These are phyloP conservation scores for Syzygium grande DNA, from an alignment of 345 rosid species.

Conservation along the genomic window DNA sequence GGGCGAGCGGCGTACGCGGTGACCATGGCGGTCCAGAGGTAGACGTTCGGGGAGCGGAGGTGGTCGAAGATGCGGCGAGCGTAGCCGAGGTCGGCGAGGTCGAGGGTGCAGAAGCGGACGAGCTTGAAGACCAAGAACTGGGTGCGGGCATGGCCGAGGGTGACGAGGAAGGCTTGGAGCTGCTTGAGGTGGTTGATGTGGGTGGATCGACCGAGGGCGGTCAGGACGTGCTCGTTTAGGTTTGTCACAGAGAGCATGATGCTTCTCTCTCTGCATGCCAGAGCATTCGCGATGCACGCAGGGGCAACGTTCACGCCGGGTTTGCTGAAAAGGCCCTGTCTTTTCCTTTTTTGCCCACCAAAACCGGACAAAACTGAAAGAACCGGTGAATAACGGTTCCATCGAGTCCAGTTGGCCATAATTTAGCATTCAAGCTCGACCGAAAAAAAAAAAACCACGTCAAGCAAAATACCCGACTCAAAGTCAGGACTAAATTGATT, in stretches of 20 bases:
- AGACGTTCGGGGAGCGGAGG: constrained; percentile 41
- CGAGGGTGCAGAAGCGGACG: constrained; percentile 60
- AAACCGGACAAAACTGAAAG: background rate
- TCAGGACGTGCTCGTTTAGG: constrained; percentile 26
- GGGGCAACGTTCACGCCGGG: background rate
- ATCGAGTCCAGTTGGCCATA: background rate
- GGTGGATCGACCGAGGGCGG: constrained; percentile 34
- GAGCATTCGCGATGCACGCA: background rate
- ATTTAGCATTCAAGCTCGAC: no score
- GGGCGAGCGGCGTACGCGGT: constrained; percentile 59
- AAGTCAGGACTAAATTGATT: background rate
- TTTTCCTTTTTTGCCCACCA: no score
- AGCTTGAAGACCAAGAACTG: constrained; percentile 69
- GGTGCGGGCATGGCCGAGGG: constrained; percentile 48
- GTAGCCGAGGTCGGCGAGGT: constrained; percentile 40
- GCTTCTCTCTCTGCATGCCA: background rate
- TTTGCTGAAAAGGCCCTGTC: background rate
- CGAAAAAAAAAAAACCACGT: background rate
- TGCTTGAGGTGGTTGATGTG: constrained; percentile 62
- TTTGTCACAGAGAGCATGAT: background rate
- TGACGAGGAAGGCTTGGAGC: constrained; percentile 51
- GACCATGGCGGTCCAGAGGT: constrained; percentile 65
- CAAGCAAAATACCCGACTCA: background rate
- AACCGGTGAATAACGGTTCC: background rate
- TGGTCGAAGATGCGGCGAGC: constrained; percentile 60